Base-by-base conservation (phyloP, 2,329 filamentous ascomycete genomes). In the Salinomyces thailandicus region DNA sequence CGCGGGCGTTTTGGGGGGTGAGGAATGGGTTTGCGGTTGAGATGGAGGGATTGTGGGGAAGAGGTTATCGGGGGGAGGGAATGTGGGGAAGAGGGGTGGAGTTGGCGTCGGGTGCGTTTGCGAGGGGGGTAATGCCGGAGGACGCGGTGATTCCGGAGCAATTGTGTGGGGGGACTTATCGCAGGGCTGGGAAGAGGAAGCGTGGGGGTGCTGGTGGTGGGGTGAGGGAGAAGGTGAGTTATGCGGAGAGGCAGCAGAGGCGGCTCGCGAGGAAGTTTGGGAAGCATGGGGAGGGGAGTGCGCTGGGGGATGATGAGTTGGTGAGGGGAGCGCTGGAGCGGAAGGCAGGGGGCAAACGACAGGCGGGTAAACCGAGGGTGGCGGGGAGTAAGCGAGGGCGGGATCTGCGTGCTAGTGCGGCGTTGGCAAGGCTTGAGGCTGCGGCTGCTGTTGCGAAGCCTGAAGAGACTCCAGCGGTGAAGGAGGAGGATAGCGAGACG, bases 131-230 rank as follows among this genome's bases (percentile, higher is more conserved):
- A 12, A 61, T 84, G 31, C 75, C 80, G 0, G 73, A 54, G 17
- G 44, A 50, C 15, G 50, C 42, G n/a, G 45, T 53, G 38, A 51
- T 58, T 17, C 55, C 55, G 4, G 53, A 84, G 52, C 77, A 85
- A 55, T 63, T 91, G 1, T 93, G 85, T 50, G 85, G 85, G 44
- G 85, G 85, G 2, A 86, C 83, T 3, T 93, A 81, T 55, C 67
- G 73, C 32, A 76, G 77, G 1, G 62, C 64, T 18, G 60, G 66
- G 27, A 51, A 54, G 2, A 60, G 69, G 26, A 66, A 69, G 44
- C 67, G 73, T 38, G 66, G 69, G 50, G 47, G 59, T 50, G 58
- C 48, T 3, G 47, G 43, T 2, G 57, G 53, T 19, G 40, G 34
- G 47, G 60, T 71, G 33, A 64, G 62, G 48, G 62, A 67, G 61